phyloP scores from a whole-genome alignment of 2,329 filamentous ascomycete genomes.

The Pseudomassariella vexata region DNA sequence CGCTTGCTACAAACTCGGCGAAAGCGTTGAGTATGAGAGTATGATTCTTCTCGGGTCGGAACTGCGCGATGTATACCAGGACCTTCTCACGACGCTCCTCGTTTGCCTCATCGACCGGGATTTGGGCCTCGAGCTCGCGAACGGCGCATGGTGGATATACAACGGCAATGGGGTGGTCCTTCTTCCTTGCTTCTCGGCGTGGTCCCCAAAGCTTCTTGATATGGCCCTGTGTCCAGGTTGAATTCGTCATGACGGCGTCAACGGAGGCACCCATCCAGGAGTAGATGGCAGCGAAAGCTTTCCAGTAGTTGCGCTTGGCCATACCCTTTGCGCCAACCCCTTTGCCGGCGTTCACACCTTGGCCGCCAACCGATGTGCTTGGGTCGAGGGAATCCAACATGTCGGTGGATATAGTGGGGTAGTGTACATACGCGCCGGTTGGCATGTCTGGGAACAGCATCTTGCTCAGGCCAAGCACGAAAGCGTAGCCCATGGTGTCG shows the following conservation, averaged over 20 bases:
- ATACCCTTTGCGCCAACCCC: conserved; percentile 66
- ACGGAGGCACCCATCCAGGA: conserved; percentile 75
- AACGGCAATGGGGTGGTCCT: conserved; percentile 56
- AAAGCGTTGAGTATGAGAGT: conserved; percentile 80
- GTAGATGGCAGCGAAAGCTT: conserved; percentile 76
- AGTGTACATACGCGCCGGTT: conserved; percentile 92
- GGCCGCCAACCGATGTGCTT: conserved; percentile 46
- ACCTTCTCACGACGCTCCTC: conserved; percentile 65
- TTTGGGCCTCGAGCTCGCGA: conserved; percentile 68
- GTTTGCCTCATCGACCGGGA: conserved; percentile 64
- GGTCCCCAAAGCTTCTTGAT: conserved; percentile 75
- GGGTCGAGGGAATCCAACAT: conserved; percentile 84
- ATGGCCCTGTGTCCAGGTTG: conserved; percentile 85
- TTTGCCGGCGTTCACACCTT: conserved; percentile 78
- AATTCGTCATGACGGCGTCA: conserved; percentile 97
- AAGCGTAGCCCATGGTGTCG: conserved; percentile 98
- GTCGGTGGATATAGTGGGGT: conserved; percentile 95
- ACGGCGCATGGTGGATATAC: conserved; percentile 94
- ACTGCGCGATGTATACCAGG: conserved; percentile 92
- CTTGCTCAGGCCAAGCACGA: conserved; percentile 76
- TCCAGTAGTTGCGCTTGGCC: conserved; percentile 80
- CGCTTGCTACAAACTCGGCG: conserved; percentile 62
- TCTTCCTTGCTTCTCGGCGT: conserved; percentile 38
- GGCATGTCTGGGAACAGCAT: conserved; percentile 75
- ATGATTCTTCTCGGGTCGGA: conserved; percentile 96